Evolutionary conservation across 139 green algal species (phyloP).

Genomic region (Coccomyxa sp.): DNA sequence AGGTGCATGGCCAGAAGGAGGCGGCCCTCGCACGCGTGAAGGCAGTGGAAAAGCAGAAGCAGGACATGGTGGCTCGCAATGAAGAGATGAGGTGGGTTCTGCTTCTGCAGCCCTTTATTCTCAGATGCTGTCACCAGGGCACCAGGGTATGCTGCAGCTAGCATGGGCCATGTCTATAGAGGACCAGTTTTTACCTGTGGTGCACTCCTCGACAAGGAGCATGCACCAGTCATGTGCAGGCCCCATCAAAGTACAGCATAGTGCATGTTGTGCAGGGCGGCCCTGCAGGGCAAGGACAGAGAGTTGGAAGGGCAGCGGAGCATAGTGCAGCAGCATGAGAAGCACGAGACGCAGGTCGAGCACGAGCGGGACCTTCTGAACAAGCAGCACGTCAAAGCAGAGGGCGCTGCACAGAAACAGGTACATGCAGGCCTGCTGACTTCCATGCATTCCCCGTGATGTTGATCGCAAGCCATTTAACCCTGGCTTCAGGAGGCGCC

Average conservation of each 20-base stretch:
- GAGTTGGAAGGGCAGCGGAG: conserved; percentile 39
- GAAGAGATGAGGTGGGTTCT: conserved; percentile 42
- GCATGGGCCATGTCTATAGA: not conserved
- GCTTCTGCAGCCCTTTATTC: not conserved
- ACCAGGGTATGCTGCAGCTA: not conserved
- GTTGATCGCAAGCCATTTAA: not conserved
- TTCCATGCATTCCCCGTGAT: not conserved
- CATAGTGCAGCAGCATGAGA: conserved; percentile 41
- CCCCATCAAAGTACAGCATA: not conserved
- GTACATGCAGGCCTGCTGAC: not conserved
- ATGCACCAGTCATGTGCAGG: not conserved
- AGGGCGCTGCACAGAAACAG: conserved; percentile 72
- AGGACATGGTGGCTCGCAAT: conserved; percentile 51
- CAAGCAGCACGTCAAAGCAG: conserved; percentile 80
- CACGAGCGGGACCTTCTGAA: conserved; percentile 83
- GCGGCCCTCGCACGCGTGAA: conserved; percentile 50
- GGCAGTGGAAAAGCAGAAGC: conserved; percentile 50
- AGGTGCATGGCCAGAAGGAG: conserved; percentile 56
- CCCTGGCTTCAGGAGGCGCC: not conserved
- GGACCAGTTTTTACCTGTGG: not conserved
- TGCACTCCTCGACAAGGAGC: not conserved
- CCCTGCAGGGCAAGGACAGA: conserved; percentile 37
- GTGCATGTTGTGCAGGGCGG: conserved; percentile 15
- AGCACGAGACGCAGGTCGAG: conserved; percentile 81
- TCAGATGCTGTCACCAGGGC: not conserved